A percentile compares a stretch with the other conserved stretches of the same genome.
These are phyloP conservation scores for Nakazawaea ishiwadae DNA, from an alignment of 805 yeast species.

Conservation along the genomic window DNA sequence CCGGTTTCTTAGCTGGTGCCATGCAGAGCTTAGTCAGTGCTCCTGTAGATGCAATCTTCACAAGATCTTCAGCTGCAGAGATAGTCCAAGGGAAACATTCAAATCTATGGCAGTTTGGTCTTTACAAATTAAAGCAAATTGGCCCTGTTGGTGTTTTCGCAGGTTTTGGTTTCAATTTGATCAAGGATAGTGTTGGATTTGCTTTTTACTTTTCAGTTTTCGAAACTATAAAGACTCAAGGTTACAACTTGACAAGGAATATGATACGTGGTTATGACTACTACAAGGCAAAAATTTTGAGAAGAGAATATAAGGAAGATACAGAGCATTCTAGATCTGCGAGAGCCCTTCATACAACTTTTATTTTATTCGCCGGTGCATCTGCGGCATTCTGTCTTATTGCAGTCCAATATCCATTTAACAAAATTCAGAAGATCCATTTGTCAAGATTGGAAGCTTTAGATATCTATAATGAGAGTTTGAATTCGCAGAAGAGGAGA, in stretches of 20 bases:
- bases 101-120: conserved; percentile 75
- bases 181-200: conserved; percentile 80
- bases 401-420: conserved; percentile 77
- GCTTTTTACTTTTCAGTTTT: conserved; percentile 80
- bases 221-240: conserved; percentile 71
- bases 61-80: conserved; percentile 76
- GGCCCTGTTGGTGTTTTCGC: conserved; percentile 87
- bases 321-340: conserved; percentile 21
- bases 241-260: conserved; percentile 43
- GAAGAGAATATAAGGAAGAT: conserved; percentile 15
- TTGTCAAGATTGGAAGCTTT: conserved; percentile 74
- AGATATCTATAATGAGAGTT: conserved; percentile 49
- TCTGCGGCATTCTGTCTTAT: conserved; percentile 76
- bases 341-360: conserved; percentile 57
- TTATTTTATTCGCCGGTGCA: conserved; percentile 80
- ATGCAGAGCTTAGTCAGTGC: conserved; percentile 89
- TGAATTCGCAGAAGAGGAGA: conserved; percentile 17
- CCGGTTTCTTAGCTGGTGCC: conserved; percentile 85
- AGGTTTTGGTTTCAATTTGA: conserved; percentile 72
- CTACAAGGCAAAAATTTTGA: conserved; percentile 28
- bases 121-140: conserved; percentile 60
- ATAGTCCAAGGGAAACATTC: conserved; percentile 61
- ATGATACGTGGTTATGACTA: conserved; percentile 35
- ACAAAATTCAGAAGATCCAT: conserved; percentile 76
- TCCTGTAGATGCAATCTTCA: conserved; percentile 86